These are phyloP conservation scores for Mycosphaerella sp. DNA, from an alignment of 2,329 filamentous ascomycete genomes.

Conservation along the genomic window DNA sequence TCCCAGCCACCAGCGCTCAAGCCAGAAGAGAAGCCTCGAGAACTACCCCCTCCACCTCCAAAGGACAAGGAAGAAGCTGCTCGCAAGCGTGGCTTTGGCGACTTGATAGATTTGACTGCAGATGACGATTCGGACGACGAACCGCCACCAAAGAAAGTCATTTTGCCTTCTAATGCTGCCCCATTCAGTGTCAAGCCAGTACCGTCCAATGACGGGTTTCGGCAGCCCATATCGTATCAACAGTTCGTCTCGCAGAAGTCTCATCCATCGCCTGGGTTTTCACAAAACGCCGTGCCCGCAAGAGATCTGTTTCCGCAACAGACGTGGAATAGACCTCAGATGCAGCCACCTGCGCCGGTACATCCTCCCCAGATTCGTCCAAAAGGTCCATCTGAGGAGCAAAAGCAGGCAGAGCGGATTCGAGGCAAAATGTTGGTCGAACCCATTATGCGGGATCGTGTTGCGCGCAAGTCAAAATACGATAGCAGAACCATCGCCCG, in stretches of 20 bases:
- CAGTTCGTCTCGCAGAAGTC: constrained; percentile 14
- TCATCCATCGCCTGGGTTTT: not conserved
- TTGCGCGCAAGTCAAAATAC: constrained; percentile 48
- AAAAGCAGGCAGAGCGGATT: constrained; percentile 27
- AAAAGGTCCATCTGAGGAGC: constrained; percentile 27
- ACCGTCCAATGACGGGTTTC: constrained; percentile 11
- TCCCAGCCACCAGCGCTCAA: constrained; percentile 18
- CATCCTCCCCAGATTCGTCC: constrained; percentile 13
- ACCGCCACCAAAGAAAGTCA: constrained; percentile 37
- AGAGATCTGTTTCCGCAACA: constrained; percentile 4
- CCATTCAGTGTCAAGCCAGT: constrained; percentile 5
- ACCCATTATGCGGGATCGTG: constrained; percentile 43
- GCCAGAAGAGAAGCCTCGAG: constrained; percentile 21
- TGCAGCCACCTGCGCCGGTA: constrained; percentile 9
- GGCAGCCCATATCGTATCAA: constrained; percentile 16
- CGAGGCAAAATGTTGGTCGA: constrained; percentile 38
- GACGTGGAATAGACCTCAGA: constrained; percentile 2
- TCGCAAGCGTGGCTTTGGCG: constrained; percentile 49
- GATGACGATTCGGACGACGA: constrained; percentile 41
- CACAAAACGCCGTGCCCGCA: not conserved
- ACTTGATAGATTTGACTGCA: constrained; percentile 48
- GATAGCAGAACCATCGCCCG: constrained; percentile 57
- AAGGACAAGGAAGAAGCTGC: constrained; percentile 50
- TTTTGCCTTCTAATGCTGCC: constrained; percentile 16
- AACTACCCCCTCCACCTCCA: constrained; percentile 33